These are phyloP conservation scores for Phytophthora rubi DNA, from an alignment of 352 stramenopile genomes.

Conservation along the genomic window DNA sequence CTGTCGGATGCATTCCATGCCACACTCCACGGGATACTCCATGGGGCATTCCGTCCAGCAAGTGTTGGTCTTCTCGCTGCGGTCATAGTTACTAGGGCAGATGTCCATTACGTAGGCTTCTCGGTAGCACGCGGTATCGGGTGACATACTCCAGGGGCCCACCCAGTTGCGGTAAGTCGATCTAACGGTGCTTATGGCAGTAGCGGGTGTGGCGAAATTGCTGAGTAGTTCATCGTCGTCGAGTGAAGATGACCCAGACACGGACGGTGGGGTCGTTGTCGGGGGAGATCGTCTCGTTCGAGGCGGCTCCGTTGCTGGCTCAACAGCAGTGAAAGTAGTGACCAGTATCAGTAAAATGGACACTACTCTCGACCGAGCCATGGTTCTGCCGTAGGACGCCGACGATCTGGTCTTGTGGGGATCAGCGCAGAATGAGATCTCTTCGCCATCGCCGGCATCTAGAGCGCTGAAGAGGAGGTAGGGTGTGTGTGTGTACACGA, in stretches of 20 bases:
- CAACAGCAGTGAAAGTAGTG: conserved; percentile 1
- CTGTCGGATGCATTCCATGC: conserved; percentile 59
- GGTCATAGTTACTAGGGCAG: conserved; percentile 50
- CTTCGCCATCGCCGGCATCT: not conserved
- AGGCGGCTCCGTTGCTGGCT: not conserved
- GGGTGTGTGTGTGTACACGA: not conserved
- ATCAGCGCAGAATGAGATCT: conserved; percentile 24
- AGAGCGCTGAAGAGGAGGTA: not conserved
- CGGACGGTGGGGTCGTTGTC: not conserved
- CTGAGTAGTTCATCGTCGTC: not conserved
- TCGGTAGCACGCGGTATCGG: conserved; percentile 36
- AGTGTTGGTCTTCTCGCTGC: conserved; percentile 52
- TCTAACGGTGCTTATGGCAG: conserved; percentile 27
- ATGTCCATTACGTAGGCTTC: conserved; percentile 43
- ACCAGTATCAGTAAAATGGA: conserved; percentile 4
- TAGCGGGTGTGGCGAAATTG: conserved; percentile 19
- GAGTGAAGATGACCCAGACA: conserved; percentile 5
- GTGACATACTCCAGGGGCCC: conserved; percentile 34
- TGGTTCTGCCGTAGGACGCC: conserved; percentile 9
- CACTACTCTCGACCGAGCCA: conserved; percentile 20
- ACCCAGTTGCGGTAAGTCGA: conserved; percentile 50
- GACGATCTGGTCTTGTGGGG: conserved; percentile 2
- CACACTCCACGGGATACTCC: conserved; percentile 61
- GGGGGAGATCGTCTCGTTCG: not conserved
- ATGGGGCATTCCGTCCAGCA: conserved; percentile 67